These are phyloP conservation scores for Fusarium agapanthi DNA, from an alignment of 2,329 filamentous ascomycete species.

Conservation along the genomic window DNA sequence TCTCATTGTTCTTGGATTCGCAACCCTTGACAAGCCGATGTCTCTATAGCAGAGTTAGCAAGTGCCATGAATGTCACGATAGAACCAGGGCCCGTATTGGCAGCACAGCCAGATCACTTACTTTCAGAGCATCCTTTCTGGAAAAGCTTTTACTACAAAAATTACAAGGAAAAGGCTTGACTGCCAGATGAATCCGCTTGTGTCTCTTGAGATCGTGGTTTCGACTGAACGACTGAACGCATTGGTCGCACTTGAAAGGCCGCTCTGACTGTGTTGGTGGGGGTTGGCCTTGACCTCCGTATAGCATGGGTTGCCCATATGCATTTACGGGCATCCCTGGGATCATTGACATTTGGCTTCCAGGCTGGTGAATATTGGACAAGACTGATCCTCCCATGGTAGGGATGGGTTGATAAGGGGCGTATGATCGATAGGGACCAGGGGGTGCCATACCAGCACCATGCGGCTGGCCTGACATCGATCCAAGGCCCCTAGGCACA, in stretches of 20 bases:
- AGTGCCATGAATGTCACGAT: no score
- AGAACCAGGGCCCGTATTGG: not conserved
- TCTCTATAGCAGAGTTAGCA: conserved; percentile 53
- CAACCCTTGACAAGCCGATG: conserved; percentile 73
- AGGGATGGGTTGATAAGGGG: conserved; percentile 61
- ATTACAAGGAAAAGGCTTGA: conserved; percentile 93
- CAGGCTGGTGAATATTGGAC: conserved; percentile 80
- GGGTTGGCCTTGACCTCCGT: conserved; percentile 61
- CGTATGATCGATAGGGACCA: conserved; percentile 59
- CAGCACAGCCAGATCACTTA: conserved; percentile 53
- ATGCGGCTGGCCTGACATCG: conserved; percentile 38
- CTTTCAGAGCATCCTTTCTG: conserved; percentile 95
- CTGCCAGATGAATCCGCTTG: conserved; percentile 91
- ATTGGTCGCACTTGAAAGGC: conserved; percentile 94
- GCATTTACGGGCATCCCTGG: conserved; percentile 64
- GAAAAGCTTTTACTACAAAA: conserved; percentile 98
- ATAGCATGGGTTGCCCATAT: conserved; percentile 70
- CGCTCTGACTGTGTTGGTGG: conserved; percentile 70
- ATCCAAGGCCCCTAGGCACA: conserved; percentile 51
- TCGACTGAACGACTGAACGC: conserved; percentile 91
- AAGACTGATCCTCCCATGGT: conserved; percentile 74
- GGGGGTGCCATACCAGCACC: conserved; percentile 56
- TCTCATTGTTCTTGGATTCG: conserved; percentile 49
- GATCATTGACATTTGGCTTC: conserved; percentile 75
- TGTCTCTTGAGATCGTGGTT: conserved; percentile 97